Evolutionary conservation across 2,329 filamentous ascomycete genomes (phyloP).

Genomic region (Ophiostoma montium): DNA sequence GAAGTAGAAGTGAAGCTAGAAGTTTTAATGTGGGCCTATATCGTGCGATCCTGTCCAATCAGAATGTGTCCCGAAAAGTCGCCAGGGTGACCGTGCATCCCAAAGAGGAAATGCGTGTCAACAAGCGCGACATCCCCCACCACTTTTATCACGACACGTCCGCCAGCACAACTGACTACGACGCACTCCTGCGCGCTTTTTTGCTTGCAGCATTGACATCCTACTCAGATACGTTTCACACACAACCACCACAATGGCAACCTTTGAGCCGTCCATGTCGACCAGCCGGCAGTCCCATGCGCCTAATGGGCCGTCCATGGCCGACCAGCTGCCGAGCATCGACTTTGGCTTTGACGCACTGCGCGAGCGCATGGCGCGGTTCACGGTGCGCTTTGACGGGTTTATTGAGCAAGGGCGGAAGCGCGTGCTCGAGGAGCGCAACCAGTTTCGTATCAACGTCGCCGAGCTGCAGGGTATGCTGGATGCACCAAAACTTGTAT

Average conservation of each 20-base stretch:
- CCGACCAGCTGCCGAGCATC: slow-evolving; percentile 67
- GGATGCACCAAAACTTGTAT: too few species aligned
- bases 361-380: slow-evolving; percentile 87
- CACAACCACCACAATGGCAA: not conserved
- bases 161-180: not conserved
- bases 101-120: not conserved
- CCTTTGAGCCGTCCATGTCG: slow-evolving; percentile 56
- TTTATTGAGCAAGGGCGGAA: slow-evolving; percentile 90
- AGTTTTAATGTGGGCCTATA: not conserved
- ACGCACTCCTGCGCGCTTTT: too few species aligned
- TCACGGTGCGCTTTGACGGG: slow-evolving; percentile 77
- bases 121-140: slow-evolving; percentile 1
- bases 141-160: not conserved
- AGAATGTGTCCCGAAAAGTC: not conserved
- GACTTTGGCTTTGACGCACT: slow-evolving; percentile 95
- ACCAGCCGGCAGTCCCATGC: slow-evolving; percentile 44
- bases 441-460: slow-evolving; percentile 81
- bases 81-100: slow-evolving; percentile 2
- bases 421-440: slow-evolving; percentile 80
- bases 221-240: too few species aligned
- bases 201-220: too few species aligned
- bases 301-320: slow-evolving; percentile 47
- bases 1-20: not conserved
- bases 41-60: not conserved
- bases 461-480: slow-evolving; percentile 71